These are phyloP conservation scores for Tranzscheliella williamsii DNA, from an alignment of 1,284 basidiomycete species.

Conservation along the genomic window DNA sequence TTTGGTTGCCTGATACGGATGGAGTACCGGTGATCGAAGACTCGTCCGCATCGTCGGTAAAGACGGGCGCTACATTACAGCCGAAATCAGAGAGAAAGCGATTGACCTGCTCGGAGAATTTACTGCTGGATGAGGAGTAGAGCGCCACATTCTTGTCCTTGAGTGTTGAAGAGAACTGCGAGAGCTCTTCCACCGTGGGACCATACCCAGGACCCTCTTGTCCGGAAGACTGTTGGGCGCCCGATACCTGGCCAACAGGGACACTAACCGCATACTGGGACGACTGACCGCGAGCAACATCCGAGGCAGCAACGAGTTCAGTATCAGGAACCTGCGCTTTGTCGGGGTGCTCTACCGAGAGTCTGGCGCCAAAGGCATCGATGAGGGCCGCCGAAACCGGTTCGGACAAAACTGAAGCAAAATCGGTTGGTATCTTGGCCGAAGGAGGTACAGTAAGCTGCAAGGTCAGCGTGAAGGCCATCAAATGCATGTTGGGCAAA, in stretches of 20 bases:
- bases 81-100: constrained; percentile 13
- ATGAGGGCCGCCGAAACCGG: constrained; percentile 14
- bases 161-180: constrained; percentile 10
- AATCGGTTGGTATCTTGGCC: not conserved
- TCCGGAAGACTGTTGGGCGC: not conserved
- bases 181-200: constrained; percentile 22
- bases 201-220: not conserved
- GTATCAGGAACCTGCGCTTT: not conserved
- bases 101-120: constrained; percentile 24
- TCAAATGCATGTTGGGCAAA: constrained; percentile 15
- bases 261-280: constrained; percentile 20
- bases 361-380: constrained; percentile 19
- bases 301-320: not conserved
- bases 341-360: not conserved
- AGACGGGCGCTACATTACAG: constrained; percentile 34
- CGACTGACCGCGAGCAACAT: not conserved
- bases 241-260: constrained; percentile 13
- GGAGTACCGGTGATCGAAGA: constrained; percentile 4
- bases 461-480: constrained; percentile 19
- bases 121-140: constrained; percentile 23
- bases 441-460: constrained; percentile 10
- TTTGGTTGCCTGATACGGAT: constrained; percentile 12
- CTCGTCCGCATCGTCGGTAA: constrained; percentile 16
- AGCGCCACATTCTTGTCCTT: constrained; percentile 36
- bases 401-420: constrained; percentile 10